Evolutionary conservation across 192 early-diverging fungal genomes (phyloP), one percentile per base, ranked within the genome.

Genomic region (Backusella mclennaniae): DNA sequence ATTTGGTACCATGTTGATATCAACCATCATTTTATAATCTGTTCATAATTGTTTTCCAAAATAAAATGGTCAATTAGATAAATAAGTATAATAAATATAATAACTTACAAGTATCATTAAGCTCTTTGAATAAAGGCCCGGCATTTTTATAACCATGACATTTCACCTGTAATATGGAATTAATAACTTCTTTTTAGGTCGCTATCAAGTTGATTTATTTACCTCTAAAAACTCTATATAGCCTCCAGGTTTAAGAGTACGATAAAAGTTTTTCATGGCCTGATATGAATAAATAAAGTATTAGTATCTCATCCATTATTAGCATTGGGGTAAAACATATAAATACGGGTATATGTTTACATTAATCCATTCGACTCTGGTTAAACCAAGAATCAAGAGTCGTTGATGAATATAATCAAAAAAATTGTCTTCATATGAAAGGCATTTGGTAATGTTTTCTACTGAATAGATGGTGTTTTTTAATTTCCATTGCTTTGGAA

Each of bases 341-440:
- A 14, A 46, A n/a, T 7, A 46, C 1, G n/a, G 0, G 11, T 1
- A 36, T 7, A 4, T 53, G 1, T 4, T 63, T 49, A 75, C 68
- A 9, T 66, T 35, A 8, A 29, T 29, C 79, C 79, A 83, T 49
- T 80, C 70, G 8, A 33, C 29, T 23, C 29, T 59, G 3, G 82
- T 83, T 26, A 80, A 80, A 1, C 70, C 67, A 36, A 66, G 67
- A n/a, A 77, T 39, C 23, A 81, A 41, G 15, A 73, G 35, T 14
- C 74, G 59, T 63, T 83, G 82, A 71, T 75, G 63, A 15, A 77
- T 53, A 73, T 74, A 83, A 49, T 83, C 79, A 74, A 83, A 83
- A 19, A 21, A 23, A 31, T 73, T 66, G 35, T 81, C 69, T 31
- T 76, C 41, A 53, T 78, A 84, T n/a, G 76, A 76, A 33, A 84